phyloP scores from a whole-genome alignment of 352 stramenopile species.

The Phytophthora vignae region DNA sequence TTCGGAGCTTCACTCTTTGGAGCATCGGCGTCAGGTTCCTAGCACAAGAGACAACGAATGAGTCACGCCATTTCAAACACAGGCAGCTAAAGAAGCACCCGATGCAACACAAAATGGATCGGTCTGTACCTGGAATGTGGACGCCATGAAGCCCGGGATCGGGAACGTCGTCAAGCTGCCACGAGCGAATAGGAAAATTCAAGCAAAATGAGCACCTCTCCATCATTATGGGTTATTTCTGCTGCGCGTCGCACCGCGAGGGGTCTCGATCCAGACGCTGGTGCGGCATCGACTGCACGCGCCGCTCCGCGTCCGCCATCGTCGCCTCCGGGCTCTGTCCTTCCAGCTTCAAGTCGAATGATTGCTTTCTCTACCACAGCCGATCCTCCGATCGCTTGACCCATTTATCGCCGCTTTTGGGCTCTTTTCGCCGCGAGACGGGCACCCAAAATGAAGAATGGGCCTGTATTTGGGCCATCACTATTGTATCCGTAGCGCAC shows the following conservation, averaged over 20 bases:
- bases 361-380: slow-evolving; percentile 33
- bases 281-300: slow-evolving; percentile 53
- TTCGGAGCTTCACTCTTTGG: neutral
- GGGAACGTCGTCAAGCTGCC: slow-evolving; percentile 75
- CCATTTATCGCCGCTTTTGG: neutral
- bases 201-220: neutral
- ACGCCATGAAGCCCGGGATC: slow-evolving; percentile 62
- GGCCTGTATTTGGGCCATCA: neutral
- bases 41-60: neutral
- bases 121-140: slow-evolving; percentile 52
- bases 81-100: neutral
- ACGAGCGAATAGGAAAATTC: neutral
- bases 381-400: neutral
- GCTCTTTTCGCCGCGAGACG: neutral
- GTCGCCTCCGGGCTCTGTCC: neutral
- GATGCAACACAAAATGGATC: neutral
- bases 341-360: slow-evolving; percentile 37
- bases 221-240: neutral
- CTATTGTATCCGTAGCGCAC: no score
- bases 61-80: neutral
- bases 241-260: slow-evolving; percentile 44
- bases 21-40: slow-evolving; percentile 29
- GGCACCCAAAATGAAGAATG: neutral
- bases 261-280: slow-evolving; percentile 61
- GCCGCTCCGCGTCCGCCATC: slow-evolving; percentile 40